Evolutionary conservation across 306 rosid species (phyloP).

Genomic region (Psophocarpus tetragonolobus): DNA sequence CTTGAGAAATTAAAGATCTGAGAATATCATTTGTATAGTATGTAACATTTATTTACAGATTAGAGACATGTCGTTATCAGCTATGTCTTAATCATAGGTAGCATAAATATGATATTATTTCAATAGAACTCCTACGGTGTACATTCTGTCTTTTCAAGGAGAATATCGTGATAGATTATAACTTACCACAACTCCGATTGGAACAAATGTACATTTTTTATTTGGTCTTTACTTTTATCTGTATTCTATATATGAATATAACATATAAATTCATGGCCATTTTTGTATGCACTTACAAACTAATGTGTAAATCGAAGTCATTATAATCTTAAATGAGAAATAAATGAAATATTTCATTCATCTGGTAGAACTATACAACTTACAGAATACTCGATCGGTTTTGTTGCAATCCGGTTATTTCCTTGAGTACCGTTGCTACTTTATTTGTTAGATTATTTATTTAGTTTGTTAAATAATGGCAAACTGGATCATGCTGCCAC

Average conservation of each 20-base stretch:
- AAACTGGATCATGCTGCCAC: background rate
- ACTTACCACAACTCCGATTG: background rate
- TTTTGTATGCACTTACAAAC: background rate
- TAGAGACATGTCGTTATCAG: background rate
- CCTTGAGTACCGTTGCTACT: background rate
- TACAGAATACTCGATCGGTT: background rate
- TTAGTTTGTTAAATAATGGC: background rate
- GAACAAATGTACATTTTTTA: background rate
- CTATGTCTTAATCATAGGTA: slow-evolving; percentile 5
- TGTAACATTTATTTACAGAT: background rate
- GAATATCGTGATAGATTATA: slow-evolving; percentile 8
- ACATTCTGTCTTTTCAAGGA: slow-evolving; percentile 23
- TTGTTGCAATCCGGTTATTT: background rate
- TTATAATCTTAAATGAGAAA: background rate
- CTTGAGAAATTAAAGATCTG: background rate
- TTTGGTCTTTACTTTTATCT: background rate
- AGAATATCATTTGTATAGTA: background rate
- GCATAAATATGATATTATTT: background rate
- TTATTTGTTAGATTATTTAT: background rate
- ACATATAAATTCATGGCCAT: background rate
- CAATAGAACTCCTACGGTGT: background rate
- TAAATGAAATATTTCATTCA: background rate
- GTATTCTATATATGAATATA: background rate
- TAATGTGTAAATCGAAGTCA: background rate
- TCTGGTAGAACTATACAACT: background rate